Percentiles rank a stretch among this genome's conserved stretches.
These are phyloP conservation scores for Chaetomium sp. DNA, from an alignment of 2,329 filamentous ascomycete genomes.

Conservation along the genomic window DNA sequence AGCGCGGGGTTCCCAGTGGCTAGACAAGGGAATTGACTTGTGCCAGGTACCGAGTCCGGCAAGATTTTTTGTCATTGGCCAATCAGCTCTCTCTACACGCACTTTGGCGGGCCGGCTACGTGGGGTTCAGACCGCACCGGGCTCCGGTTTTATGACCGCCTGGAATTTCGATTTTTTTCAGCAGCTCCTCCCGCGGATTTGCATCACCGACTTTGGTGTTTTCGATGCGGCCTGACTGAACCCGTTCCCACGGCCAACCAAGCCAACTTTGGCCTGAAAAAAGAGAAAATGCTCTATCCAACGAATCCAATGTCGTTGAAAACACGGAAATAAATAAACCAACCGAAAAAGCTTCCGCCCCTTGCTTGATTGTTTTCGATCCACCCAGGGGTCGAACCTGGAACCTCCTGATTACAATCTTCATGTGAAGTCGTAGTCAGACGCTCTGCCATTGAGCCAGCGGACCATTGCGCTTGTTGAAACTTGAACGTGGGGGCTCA, in stretches of 20 bases:
- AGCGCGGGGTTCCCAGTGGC: constrained; percentile 12
- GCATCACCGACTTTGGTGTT: neutral
- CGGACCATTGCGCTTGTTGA: constrained; percentile 12
- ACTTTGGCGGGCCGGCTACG: constrained; percentile 6
- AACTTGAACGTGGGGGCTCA: neutral
- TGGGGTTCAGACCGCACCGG: constrained; percentile 7
- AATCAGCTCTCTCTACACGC: constrained; percentile 13
- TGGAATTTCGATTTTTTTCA: constrained; percentile 15
- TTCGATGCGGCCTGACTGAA: neutral
- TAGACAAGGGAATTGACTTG: neutral
- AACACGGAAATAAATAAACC: constrained; percentile 9
- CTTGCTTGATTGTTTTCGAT: neutral
- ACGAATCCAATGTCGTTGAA: constrained; percentile 3
- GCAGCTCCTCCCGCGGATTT: constrained; percentile 7
- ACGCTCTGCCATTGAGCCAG: constrained; percentile 21
- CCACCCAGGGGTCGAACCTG: constrained; percentile 20
- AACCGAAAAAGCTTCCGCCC: constrained; percentile 15
- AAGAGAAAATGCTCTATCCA: constrained; percentile 6
- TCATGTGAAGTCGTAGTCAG: constrained; percentile 14
- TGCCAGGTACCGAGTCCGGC: neutral
- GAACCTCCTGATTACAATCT: constrained; percentile 14
- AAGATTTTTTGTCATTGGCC: constrained; percentile 2
- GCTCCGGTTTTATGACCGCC: constrained; percentile 10
- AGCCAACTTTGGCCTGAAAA: constrained; percentile 4
- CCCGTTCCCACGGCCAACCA: neutral